These are phyloP conservation scores for Talaromyces pinophilus DNA, from an alignment of 2,329 filamentous ascomycete genomes.

Conservation along the genomic window DNA sequence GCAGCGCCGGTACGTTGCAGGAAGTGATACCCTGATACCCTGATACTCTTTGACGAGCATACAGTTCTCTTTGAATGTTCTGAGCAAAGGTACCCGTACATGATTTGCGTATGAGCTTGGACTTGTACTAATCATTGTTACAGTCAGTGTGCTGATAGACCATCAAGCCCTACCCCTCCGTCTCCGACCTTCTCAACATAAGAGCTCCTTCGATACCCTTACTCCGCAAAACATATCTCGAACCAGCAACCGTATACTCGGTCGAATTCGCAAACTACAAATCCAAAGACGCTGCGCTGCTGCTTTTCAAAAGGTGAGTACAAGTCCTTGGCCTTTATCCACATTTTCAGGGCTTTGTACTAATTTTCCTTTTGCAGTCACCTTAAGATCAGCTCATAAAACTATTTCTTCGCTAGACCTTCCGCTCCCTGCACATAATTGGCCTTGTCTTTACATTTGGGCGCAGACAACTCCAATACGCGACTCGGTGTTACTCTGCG, in stretches of 20 bases:
- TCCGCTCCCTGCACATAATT: background rate
- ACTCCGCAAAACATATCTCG: background rate
- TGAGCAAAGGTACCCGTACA: slow-evolving; percentile 8
- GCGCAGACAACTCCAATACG: slow-evolving; percentile 13
- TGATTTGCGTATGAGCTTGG: background rate
- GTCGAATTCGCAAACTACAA: background rate
- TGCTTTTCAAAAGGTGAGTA: background rate
- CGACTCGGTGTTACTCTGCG: slow-evolving; percentile 14
- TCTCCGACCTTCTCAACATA: background rate
- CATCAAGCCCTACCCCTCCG: background rate
- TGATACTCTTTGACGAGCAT: background rate
- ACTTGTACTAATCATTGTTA: background rate
- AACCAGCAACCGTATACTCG: background rate
- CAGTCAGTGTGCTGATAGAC: slow-evolving; percentile 1
- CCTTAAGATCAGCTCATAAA: background rate
- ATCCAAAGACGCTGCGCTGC: background rate
- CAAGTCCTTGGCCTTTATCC: background rate
- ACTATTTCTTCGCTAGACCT: background rate
- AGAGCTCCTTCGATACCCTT: background rate
- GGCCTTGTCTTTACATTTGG: background rate
- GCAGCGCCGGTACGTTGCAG: slow-evolving; percentile 16
- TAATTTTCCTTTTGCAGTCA: background rate
- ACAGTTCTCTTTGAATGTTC: background rate
- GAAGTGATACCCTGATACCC: background rate
- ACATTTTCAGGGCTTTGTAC: background rate